Base-by-base conservation (phyloP, 169 alveolate species). In the Cryptosporidium andersoni region DNA sequence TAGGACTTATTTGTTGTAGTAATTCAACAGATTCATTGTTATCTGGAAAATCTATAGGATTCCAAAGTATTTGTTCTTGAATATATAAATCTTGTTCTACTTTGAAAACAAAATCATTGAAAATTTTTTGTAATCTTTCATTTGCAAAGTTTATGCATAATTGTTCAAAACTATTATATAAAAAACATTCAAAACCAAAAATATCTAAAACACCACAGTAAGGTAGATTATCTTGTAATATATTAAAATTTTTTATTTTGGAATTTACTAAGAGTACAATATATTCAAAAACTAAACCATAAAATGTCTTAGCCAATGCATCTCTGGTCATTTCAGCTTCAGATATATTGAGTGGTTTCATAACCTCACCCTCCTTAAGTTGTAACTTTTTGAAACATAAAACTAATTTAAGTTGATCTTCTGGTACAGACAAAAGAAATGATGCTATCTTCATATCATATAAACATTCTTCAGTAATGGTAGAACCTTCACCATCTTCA, bases 161-260 rank as follows among this genome's bases (percentile, higher is more conserved):
- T 92, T 98, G 98, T 91, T 97, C 99, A 80, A 95, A 96, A 25
- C 97, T 93, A 91, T 98, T 98, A 45, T 88, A 55, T 64, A 95
- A 94, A 91, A 98, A 98, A 16, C 97, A 97, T 93, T 98, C 99
- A 82, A 98, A 98, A 12, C 99, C 99, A 82, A 96, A 98, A 45
- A 98, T 98, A 81, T 98, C 99, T 65, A 97, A 91, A 14, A 97
- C 92, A 5, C 99, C 99, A 62, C 97, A 93, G 64, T 91, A 37
- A 2, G 25, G 3, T 14, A n/a, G 34, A 36, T 4, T n/a, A n/a
- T 49, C 34, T 36, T 16, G 42, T 4, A 11, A 14, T 2, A 11
- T 64, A 36, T 42, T 64, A 12, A 2, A 51, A 39, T 1, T 65
- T 8, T 56, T 47, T 55, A 60, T 65, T 82, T 52, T 66, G 5